Base-by-base conservation (phyloP, 106 monocot genomes). In the Allium cepa region DNA sequence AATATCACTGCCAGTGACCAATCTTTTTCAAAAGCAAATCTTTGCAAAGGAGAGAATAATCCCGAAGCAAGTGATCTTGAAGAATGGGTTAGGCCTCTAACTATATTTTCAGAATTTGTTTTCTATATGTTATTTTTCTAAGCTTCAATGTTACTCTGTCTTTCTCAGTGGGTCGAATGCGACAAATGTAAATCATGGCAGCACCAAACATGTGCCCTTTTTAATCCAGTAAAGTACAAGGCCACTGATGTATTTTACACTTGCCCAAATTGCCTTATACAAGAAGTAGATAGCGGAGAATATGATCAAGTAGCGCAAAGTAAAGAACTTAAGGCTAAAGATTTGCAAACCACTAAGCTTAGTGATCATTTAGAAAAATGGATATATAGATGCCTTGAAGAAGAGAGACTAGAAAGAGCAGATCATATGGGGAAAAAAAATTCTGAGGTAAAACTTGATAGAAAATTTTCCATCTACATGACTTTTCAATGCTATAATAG, bases 101-200 rank as follows among this genome's bases (percentile, higher is more conserved):
- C 46, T 4, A 56, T 56, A 16, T 10, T 56, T 56, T 56, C 15
- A 3, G 8, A 69, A 46, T 36, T 7, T 7, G 50, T 67, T 45
- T 53, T 28, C 45, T 68, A 36, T 36, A 50, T 56, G 10, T 17
- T 60, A 50, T 66, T 8, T 57, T 57, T 66, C 4, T 70, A 9
- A 26, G 50, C 60, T 16, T 47, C 15, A 50, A 49, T 60, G 68
- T 48, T 83, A 85, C 82, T 88, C 15, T 87, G 79, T 85, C 12
- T 78, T 82, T 16, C 88, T 79, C 83, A 90, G 93, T 87, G 89
- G 89, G 86, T 94, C 45, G 79, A 86, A n/a, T 94, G 93, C 67
- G 79, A 76, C 50, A 93, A 89, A 57, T 78, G 73, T 50, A 84
- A 87, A 50, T 62, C 72, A n/a, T 86, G 93, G 93, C 90, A 87